Percentiles rank a stretch among this genome's conserved stretches.
These are phyloP conservation scores for Eutypa lata DNA, from an alignment of 2,329 filamentous ascomycete genomes.

Conservation along the genomic window DNA sequence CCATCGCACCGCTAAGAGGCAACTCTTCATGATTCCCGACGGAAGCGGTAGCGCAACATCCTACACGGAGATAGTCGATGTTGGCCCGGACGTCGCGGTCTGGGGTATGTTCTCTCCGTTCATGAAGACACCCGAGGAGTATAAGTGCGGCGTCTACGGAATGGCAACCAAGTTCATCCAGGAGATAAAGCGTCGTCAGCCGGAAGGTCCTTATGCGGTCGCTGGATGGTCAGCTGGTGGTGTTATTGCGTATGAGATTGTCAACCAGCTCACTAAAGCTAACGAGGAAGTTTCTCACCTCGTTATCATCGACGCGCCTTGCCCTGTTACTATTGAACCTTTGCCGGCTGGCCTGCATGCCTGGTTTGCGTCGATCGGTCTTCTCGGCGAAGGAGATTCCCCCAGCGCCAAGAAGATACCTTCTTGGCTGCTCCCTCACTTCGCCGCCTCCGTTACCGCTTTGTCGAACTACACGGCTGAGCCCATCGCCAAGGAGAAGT, in stretches of 20 bases:
- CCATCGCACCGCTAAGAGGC: constrained; percentile 42
- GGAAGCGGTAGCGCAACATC: constrained; percentile 63
- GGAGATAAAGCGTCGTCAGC: constrained; percentile 70
- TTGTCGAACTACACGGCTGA: constrained; percentile 67
- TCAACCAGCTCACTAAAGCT: constrained; percentile 55
- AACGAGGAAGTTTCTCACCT: constrained; percentile 58
- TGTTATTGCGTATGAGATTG: constrained; percentile 67
- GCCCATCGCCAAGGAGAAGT: constrained; percentile 56
- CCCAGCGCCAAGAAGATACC: constrained; percentile 55
- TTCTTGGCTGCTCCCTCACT: constrained; percentile 72
- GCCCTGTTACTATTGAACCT: constrained; percentile 65
- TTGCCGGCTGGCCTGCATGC: constrained; percentile 65
- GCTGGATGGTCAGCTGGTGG: constrained; percentile 77
- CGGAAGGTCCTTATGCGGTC: constrained; percentile 63
- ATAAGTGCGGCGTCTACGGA: constrained; percentile 62
- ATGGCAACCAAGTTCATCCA: constrained; percentile 63
- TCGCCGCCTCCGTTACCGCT: constrained; percentile 64
- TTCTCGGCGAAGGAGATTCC: constrained; percentile 61
- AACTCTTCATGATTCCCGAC: constrained; percentile 54
- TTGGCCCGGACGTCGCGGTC: constrained; percentile 45
- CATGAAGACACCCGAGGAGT: constrained; percentile 66
- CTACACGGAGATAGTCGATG: constrained; percentile 58
- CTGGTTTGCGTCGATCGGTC: constrained; percentile 70
- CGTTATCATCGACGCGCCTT: constrained; percentile 65
- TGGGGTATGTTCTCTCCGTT: constrained; percentile 67